Evolutionary conservation across 352 stramenopile species (phyloP), one percentile per base, ranked within the genome.

Genomic region (Phytophthora foliorum): DNA sequence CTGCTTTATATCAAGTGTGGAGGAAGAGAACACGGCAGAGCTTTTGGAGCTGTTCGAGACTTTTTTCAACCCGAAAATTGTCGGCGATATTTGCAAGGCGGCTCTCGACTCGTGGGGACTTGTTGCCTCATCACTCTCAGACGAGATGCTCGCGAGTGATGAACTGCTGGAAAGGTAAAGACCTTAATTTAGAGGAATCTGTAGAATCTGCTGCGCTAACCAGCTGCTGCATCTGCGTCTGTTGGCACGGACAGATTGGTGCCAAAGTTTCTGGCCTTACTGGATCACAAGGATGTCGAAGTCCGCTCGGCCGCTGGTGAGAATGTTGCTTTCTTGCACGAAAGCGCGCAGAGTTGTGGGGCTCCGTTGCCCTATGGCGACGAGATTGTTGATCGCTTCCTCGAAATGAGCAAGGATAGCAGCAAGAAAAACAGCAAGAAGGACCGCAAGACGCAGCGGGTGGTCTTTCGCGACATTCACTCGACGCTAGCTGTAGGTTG

Each of bases 361-460:
- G 55, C 87, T 0, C 54, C 72, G 29, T 57, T 93, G 44, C 81
- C 84, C 7, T 89, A 79, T 59, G 79, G 89, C 31, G 83, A 80
- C 8, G 82, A 93, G 34, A 86, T 94, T 27, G n/a, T 95, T 16
- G 78, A 86, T 36, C 86, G 84, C 17, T 89, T 93, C 32, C 77
- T 77, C 16, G 68, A 78, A 32, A 89, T 97, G 86, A 95, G 88
- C 82, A 95, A 95, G 62, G 85, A 94, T 44, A 95, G 63, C 75
- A 95, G 84, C 77, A 97, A 97, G 75, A 95, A 93, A 66, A 94
- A 88, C 69, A 95, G 84, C 76, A 97, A 97, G 64, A 94, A 95
- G 50, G 89, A 97, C 44, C 88, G 89, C 25, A 97, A 97, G 57
- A 85, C 85, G 2, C 89, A 97, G 67, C 84, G 86, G 25, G 77